phyloP scores from a whole-genome alignment of 2,329 filamentous ascomycete species.

The Neopestalotiopsis rosae region DNA sequence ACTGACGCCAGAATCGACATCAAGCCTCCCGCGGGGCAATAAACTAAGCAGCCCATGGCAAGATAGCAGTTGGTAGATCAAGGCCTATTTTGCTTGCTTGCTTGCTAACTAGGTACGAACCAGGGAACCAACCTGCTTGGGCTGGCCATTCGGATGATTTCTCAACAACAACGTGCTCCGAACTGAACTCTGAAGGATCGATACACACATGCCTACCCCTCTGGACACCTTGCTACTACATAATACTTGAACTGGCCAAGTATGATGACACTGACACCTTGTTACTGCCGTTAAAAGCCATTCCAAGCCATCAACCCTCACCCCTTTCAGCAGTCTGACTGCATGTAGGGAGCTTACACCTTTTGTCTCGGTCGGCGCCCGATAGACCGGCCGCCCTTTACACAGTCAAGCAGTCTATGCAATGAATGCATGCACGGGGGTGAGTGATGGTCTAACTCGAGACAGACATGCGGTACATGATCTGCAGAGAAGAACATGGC shows the following conservation, averaged over 20 bases:
- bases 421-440: no score
- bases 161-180: conserved; percentile 1
- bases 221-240: not conserved
- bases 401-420: not conserved
- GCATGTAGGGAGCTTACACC: not conserved
- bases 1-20: no score
- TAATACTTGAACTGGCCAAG: no score
- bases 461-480: not conserved
- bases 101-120: not conserved
- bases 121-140: not conserved
- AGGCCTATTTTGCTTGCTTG: no score
- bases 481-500: not conserved
- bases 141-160: not conserved
- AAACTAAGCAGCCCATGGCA: not conserved
- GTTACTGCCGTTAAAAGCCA: no score
- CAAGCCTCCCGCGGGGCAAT: not conserved
- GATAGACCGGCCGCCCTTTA: not conserved
- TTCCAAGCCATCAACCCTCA: no score
- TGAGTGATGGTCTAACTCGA: not conserved
- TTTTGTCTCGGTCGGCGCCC: not conserved
- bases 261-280: no score
- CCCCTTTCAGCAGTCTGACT: not conserved
- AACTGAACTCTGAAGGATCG: not conserved
- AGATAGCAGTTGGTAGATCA: no score
- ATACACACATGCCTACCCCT: no score